Evolutionary conservation across 768 basidiomycete species (phyloP).

Genomic region (Boletus tomentosulus): DNA sequence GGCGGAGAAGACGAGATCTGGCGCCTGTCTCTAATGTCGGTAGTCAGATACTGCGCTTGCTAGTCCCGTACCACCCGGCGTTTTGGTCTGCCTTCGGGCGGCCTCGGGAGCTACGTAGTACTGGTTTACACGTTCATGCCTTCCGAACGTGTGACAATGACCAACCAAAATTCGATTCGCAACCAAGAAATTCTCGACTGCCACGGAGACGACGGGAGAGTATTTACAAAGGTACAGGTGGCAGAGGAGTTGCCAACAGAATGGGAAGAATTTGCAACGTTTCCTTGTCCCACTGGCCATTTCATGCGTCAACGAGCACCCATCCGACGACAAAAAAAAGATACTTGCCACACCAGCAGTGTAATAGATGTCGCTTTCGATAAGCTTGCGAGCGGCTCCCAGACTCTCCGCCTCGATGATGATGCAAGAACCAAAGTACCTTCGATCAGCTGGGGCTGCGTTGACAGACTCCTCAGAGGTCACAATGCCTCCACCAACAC

Average conservation of each 20-base stretch:
- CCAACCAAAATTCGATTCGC: neutral
- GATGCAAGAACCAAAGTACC: slow-evolving; percentile 57
- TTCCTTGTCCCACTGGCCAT: slow-evolving; percentile 53
- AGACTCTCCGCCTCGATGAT: slow-evolving; percentile 51
- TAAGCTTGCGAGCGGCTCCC: slow-evolving; percentile 35
- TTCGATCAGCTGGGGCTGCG: slow-evolving; percentile 44
- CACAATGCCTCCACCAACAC: slow-evolving; percentile 52
- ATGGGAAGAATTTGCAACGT: slow-evolving; percentile 51
- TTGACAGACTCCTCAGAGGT: slow-evolving; percentile 54
- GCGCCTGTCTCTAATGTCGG: too few relatives aligned
- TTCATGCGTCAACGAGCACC: neutral
- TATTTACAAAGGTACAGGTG: slow-evolving; percentile 6
- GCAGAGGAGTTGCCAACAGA: slow-evolving; percentile 27
- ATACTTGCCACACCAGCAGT: slow-evolving; percentile 20
- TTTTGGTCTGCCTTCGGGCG: too few relatives aligned
- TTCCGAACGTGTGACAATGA: neutral
- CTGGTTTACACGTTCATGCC: too few relatives aligned
- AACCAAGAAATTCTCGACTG: neutral
- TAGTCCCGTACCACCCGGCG: too few relatives aligned
- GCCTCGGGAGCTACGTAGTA: too few relatives aligned
- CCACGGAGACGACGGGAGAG: neutral
- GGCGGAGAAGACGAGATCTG: too few relatives aligned
- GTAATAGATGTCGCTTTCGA: slow-evolving; percentile 28
- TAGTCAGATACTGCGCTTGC: too few relatives aligned
- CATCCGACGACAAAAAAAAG: neutral